These are phyloP conservation scores for Plasmodium fragile DNA, from an alignment of 169 alveolate genomes.

Conservation along the genomic window DNA sequence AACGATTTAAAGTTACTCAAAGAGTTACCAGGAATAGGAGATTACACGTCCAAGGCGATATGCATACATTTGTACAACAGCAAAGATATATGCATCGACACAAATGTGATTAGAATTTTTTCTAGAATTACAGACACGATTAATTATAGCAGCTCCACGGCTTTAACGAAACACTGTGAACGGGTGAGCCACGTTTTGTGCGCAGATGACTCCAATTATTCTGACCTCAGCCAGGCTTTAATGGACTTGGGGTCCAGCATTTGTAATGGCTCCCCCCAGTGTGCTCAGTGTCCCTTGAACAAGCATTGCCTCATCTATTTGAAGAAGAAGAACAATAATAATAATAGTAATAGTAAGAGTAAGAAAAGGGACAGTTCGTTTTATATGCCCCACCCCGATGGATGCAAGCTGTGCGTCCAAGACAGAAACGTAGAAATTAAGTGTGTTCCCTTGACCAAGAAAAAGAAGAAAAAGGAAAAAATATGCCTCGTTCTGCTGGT, in stretches of 20 bases:
- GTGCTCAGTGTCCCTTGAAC: constrained; percentile 76
- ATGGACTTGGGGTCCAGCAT: constrained; percentile 83
- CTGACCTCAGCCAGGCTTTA: constrained; percentile 77
- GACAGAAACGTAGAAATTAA: constrained; percentile 66
- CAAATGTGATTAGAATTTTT: constrained; percentile 77
- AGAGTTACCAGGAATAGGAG: constrained; percentile 82
- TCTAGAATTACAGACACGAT: constrained; percentile 76
- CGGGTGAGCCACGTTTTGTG: constrained; percentile 44
- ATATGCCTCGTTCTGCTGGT: constrained; percentile 40
- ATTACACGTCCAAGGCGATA: constrained; percentile 81
- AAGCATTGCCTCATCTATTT: constrained; percentile 62
- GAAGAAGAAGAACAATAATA: constrained; percentile 8
- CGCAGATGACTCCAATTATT: constrained; percentile 29
- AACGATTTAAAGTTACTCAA: constrained; percentile 44
- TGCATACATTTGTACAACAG: constrained; percentile 64
- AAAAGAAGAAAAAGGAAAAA: constrained; percentile 54
- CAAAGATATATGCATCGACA: constrained; percentile 79
- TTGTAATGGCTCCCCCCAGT: constrained; percentile 77
- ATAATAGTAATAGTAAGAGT: neutral
- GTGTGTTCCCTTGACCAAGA: constrained; percentile 37
- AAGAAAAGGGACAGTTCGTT: constrained; percentile 3
- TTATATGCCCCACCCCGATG: constrained; percentile 21
- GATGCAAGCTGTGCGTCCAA: constrained; percentile 38
- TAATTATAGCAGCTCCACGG: constrained; percentile 47
- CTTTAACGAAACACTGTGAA: constrained; percentile 60